Percentiles rank a stretch among this genome's conserved stretches.
Conservation (phyloP, 1,284 basidiomycete species). For the Heterobasidion parviporum region DNA sequence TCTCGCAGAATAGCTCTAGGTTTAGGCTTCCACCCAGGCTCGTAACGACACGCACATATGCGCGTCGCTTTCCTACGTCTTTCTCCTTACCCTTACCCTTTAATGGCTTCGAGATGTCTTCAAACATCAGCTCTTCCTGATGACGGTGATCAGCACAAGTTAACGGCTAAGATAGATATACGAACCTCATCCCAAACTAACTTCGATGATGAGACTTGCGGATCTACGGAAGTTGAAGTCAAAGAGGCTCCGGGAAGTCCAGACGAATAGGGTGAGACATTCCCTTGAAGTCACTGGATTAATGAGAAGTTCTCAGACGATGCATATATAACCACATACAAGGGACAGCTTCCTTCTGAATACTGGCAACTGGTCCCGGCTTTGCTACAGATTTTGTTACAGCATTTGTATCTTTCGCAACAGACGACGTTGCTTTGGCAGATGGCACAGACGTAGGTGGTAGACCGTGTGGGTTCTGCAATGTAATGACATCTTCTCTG, state of each 20-base stretch:
- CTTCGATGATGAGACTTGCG: conserved; percentile 69
- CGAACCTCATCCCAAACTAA: conserved; percentile 83
- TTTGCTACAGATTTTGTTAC: conserved; percentile 24
- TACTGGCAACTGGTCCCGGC: conserved; percentile 21
- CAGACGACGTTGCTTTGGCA: conserved; percentile 19
- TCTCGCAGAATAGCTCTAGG: conserved; percentile 87
- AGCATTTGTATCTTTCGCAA: conserved; percentile 25
- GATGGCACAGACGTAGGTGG: conserved; percentile 44
- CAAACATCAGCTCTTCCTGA: conserved; percentile 91
- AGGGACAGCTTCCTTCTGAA: conserved; percentile 49
- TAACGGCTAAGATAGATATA: not conserved
- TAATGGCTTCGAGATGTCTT: conserved; percentile 69
- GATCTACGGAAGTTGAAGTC: conserved; percentile 87
- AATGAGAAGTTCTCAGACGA: not conserved
- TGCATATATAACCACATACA: conserved; percentile 36
- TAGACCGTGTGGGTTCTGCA: conserved; percentile 82
- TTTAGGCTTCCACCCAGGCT: conserved; percentile 86
- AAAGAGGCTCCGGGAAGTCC: conserved; percentile 90
- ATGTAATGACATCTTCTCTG: conserved; percentile 85
- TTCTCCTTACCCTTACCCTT: conserved; percentile 87
- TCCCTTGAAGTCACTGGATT: conserved; percentile 45
- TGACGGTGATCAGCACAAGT: not conserved
- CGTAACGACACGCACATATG: conserved; percentile 87
- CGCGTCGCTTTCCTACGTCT: conserved; percentile 81
- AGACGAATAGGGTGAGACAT: conserved; percentile 84